phyloP scores from a whole-genome alignment of 148 eudicot species.

The Rhododendron molle region DNA sequence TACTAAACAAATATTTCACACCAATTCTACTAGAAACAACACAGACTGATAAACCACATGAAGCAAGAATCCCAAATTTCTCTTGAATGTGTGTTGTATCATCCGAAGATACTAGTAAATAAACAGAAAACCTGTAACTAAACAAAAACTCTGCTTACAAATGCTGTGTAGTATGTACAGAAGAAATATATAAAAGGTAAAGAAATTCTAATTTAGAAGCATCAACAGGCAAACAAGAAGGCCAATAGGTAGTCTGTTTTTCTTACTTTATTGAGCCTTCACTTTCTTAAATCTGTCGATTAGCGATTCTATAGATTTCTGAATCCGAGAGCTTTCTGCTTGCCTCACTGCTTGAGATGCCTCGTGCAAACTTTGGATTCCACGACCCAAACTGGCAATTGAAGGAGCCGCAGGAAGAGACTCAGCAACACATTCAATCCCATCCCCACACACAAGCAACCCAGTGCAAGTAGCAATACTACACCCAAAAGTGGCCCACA shows the following conservation, averaged over 20 bases:
- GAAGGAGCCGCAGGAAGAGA: conserved; percentile 68
- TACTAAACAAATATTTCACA: not conserved
- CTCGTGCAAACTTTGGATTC: conserved; percentile 50
- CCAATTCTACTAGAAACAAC: not conserved
- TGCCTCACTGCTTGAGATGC: conserved; percentile 46
- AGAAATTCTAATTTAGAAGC: not conserved
- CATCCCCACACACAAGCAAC: conserved; percentile 65
- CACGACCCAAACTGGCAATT: conserved; percentile 73
- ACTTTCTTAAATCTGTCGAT: conserved; percentile 61
- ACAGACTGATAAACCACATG: not conserved
- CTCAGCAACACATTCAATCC: conserved; percentile 84
- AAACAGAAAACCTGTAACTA: not conserved
- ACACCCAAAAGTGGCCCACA: conserved; percentile 87
- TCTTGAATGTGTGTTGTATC: not conserved
- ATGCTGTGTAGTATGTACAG: conserved; percentile 4
- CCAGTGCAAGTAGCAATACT: conserved; percentile 78
- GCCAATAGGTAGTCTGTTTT: not conserved
- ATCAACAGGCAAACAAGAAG: not conserved
- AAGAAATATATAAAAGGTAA: not conserved
- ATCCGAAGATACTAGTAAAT: not conserved
- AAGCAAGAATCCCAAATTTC: not conserved
- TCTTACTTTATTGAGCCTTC: conserved; percentile 37
- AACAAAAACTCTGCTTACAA: not conserved
- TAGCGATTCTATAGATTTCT: conserved; percentile 70
- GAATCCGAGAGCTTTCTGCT: conserved; percentile 54